phyloP scores from a whole-genome alignment of 2,329 filamentous ascomycete genomes.

The Colletotrichum musae region DNA sequence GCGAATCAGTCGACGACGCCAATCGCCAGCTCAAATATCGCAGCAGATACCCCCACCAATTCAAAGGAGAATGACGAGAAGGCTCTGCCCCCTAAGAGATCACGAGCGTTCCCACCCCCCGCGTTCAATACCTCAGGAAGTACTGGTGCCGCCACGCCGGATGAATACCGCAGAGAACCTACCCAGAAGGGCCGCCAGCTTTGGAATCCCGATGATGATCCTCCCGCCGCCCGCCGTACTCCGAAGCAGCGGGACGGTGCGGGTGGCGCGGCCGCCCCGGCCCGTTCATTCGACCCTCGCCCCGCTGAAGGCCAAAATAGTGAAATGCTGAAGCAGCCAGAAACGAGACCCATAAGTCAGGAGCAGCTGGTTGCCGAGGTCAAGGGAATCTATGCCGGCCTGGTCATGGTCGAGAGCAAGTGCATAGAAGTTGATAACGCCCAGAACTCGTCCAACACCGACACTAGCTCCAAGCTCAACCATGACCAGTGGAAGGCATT shows the following conservation, averaged over 20 bases:
- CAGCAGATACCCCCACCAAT: too few relatives aligned
- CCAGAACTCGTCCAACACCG: slow-evolving; percentile 62
- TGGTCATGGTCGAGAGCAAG: slow-evolving; percentile 89
- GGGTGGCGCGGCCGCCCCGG: rapidly evolving
- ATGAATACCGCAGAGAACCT: slow-evolving; percentile 5
- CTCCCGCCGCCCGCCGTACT: not conserved
- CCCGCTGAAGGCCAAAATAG: rapidly evolving
- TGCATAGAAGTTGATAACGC: slow-evolving; percentile 86
- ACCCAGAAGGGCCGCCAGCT: not conserved
- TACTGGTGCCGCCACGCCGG: too few relatives aligned
- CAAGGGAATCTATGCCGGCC: slow-evolving; percentile 84
- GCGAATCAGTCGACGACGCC: too few relatives aligned
- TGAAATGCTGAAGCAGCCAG: slow-evolving; percentile 62
- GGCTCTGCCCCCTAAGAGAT: too few relatives aligned
- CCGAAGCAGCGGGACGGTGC: not conserved
- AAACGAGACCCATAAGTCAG: slow-evolving; percentile 79
- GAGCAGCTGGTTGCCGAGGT: slow-evolving; percentile 87
- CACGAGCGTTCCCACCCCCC: too few relatives aligned
- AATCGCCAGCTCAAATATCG: too few relatives aligned
- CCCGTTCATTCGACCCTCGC: rapidly evolving
- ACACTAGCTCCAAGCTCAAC: slow-evolving; percentile 59
- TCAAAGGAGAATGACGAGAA: too few relatives aligned
- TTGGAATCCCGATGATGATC: not conserved
- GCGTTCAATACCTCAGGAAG: too few relatives aligned
- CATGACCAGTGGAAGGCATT: slow-evolving; percentile 87